Evolutionary conservation across 345 rosid species (phyloP).

Genomic region (Brassica juncea): DNA sequence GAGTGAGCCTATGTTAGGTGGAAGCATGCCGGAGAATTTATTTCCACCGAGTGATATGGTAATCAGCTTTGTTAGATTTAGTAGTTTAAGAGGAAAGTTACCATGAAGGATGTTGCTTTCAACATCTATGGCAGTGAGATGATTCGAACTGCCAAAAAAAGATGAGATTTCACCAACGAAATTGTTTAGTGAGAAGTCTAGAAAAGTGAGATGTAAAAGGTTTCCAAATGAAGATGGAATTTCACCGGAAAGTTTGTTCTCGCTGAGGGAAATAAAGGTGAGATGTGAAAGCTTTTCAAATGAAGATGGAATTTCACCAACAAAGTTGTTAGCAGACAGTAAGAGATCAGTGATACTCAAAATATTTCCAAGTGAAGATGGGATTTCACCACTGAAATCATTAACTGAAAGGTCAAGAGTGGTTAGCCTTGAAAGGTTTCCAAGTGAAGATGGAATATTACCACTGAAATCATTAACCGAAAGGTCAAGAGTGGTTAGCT

Average conservation of each 20-base stretch:
- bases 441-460: not conserved
- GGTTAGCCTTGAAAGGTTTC: not conserved
- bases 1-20: not conserved
- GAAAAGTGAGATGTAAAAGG: not conserved
- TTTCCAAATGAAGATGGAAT: not conserved
- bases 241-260: not conserved
- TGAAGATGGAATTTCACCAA: not conserved
- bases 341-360: no score
- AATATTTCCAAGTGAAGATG: not conserved
- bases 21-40: not conserved
- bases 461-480: not conserved
- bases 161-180: not conserved
- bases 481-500: not conserved
- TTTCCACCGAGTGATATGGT: not conserved
- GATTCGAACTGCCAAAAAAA: not conserved
- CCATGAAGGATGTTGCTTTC: not conserved
- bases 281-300: not conserved
- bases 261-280: not conserved
- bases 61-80: not conserved
- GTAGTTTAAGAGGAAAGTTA: not conserved
- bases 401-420: not conserved
- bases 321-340: no score
- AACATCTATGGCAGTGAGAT: not conserved
- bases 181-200: not conserved
- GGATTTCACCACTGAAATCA: not conserved